Base-by-base conservation (phyloP, 2,329 filamentous ascomycete species). In the Arachnomyces sp. region DNA sequence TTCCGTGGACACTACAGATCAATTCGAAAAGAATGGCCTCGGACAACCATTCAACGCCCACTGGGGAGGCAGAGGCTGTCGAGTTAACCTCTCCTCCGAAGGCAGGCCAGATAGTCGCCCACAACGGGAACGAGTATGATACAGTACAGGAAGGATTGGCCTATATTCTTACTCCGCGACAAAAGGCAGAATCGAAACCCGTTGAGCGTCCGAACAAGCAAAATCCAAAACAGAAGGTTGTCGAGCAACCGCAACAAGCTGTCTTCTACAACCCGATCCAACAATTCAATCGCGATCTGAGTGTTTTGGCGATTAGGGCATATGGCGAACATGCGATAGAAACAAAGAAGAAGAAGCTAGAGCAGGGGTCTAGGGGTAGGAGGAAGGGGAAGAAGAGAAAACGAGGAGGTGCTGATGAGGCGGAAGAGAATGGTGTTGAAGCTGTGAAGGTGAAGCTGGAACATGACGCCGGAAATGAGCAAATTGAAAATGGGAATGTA, bases 241-340 rank as follows among this genome's bases (percentile, higher is more conserved):
- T 25, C 44, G 75, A 80, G 38, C 73, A 78, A 51, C 72, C 79
- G 30, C 76, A 81, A 51, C 84, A 90, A 53, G 71, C 73, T 28
- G 93, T 98, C 41, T 98, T 98, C 59, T 98, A 98, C 74, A 98
- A 98, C 54, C 90, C 92, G 0, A 95, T 98, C 40, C 92, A 98
- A 60, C 92, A 98, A 60, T 98, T 96, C 72, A 98, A 98, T 64
- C 84, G 93, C 34, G 92, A 98, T 59, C 66, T 98, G 49, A 95
- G 87, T 45, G 86, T 95, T 17, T 74, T 98, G 11, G 87, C 87
- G 1, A 95, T 98, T 61, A 86, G 86, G 56, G 84, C 85, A 0
- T 95, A 90, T 60, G 86, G 86, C 1, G 80, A 92, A 51, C 79
- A 86, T 54, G 54, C 64, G 25, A 52, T 75, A 3, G 57, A 79